Percentiles rank a stretch among this genome's conserved stretches.
Evolutionary conservation across 768 basidiomycete genomes (phyloP).

Genomic region (Boletus bicolor): DNA sequence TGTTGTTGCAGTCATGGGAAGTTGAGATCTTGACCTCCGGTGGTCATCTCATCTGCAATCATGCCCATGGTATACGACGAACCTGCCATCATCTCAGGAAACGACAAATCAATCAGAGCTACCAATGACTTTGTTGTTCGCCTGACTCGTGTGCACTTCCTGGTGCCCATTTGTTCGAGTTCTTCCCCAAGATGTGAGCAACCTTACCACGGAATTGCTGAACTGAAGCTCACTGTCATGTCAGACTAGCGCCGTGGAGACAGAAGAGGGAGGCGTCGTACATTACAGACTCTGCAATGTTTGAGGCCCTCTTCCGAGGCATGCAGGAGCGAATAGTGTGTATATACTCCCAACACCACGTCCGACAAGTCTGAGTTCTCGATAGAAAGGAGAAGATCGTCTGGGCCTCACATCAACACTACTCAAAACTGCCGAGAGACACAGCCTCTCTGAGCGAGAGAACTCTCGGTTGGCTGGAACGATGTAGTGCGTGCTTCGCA

Average conservation of each 20-base stretch:
- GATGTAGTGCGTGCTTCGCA: slow-evolving; percentile 7
- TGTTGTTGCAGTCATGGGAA: not conserved
- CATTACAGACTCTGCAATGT: not conserved
- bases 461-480: slow-evolving; percentile 16
- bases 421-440: not conserved
- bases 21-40: not conserved
- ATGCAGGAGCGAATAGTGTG: slow-evolving; percentile 4
- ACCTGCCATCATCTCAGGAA: slow-evolving; percentile 11
- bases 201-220: not conserved
- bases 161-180: slow-evolving; percentile 37
- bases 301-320: not conserved
- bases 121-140: slow-evolving; percentile 26
- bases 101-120: not conserved
- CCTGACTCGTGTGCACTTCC: slow-evolving; percentile 32
- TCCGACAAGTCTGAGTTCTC: not conserved
- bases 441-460: slow-evolving; percentile 9
- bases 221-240: not conserved
- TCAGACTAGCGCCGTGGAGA: slow-evolving; percentile 5
- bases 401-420: not conserved
- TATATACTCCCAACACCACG: no score
- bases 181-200: slow-evolving; percentile 27
- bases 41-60: slow-evolving; percentile 31
- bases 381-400: slow-evolving; percentile 1
- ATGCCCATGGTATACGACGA: slow-evolving; percentile 27
- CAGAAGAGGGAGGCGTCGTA: not conserved